A percentile compares a stretch with the other conserved stretches of the same genome.
These are phyloP conservation scores for Boletus rubescentipes DNA, from an alignment of 768 basidiomycete species.

Conservation along the genomic window DNA sequence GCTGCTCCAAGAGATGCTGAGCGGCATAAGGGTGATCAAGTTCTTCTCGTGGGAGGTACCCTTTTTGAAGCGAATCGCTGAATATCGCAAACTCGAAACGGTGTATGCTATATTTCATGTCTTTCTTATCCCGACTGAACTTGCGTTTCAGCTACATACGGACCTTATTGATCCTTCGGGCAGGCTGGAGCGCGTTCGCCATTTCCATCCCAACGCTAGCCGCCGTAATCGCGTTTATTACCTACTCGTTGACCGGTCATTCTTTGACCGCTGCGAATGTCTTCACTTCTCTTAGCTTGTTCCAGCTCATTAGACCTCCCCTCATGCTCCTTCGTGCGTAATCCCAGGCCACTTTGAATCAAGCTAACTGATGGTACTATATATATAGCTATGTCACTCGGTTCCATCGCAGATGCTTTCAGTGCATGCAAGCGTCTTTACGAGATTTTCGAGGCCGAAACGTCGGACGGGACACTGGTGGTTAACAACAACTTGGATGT, in stretches of 20 bases:
- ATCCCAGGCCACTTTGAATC: conserved; percentile 2
- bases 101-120: conserved; percentile 35
- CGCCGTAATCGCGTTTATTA: conserved; percentile 73
- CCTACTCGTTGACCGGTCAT: conserved; percentile 75
- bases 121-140: background rate
- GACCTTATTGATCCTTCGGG: conserved; percentile 60
- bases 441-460: conserved; percentile 83
- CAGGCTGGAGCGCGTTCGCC: conserved; percentile 66
- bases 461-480: conserved; percentile 55
- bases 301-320: conserved; percentile 79
- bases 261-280: conserved; percentile 64
- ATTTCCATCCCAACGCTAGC: conserved; percentile 76
- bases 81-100: conserved; percentile 73
- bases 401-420: conserved; percentile 78
- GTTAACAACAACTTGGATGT: conserved; percentile 54
- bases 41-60: conserved; percentile 88
- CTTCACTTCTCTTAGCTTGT: conserved; percentile 83
- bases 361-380: background rate
- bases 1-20: conserved; percentile 83
- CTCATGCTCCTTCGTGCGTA: conserved; percentile 65
- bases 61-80: conserved; percentile 70
- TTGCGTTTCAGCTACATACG: conserved; percentile 53
- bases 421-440: conserved; percentile 78
- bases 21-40: conserved; percentile 91
- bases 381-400: conserved; percentile 60